Percentiles rank a stretch among this genome's conserved stretches.
Conservation (phyloP, 371 early-diverging fungal genomes). For the Mortierella sp. region DNA sequence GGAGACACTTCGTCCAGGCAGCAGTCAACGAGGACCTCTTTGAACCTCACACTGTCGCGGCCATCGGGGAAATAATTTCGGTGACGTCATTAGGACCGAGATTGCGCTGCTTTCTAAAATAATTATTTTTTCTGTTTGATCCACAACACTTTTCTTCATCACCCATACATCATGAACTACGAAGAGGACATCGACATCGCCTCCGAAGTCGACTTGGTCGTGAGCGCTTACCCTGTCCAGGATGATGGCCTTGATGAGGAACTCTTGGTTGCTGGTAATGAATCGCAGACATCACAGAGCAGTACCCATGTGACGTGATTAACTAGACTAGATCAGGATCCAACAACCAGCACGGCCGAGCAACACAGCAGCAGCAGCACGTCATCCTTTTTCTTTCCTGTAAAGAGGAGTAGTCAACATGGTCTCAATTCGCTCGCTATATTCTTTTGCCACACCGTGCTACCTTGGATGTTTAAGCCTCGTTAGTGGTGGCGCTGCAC, state of each 20-base stretch:
- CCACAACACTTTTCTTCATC: conserved; percentile 25
- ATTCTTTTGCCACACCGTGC: no score
- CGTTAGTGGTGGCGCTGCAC: neutral
- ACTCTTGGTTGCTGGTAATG: conserved; percentile 45
- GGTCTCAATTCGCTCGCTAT: no score
- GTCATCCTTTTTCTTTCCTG: no score
- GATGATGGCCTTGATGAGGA: conserved; percentile 59
- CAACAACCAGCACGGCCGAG: neutral
- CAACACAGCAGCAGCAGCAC: neutral
- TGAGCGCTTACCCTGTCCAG: conserved; percentile 67
- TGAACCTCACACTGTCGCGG: no score
- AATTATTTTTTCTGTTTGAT: neutral
- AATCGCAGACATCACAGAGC: no score
- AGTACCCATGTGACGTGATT: neutral
- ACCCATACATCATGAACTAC: conserved; percentile 49
- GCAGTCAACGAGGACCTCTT: no score
- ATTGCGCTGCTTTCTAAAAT: neutral
- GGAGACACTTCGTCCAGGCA: no score
- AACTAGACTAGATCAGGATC: neutral
- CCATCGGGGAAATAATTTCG: no score
- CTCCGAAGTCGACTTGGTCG: conserved; percentile 87
- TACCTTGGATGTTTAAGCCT: no score
- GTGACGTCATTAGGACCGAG: neutral
- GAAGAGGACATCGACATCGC: conserved; percentile 84
- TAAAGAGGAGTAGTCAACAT: no score